Conservation (phyloP, 139 green algal genomes). For the Volvox africanus region DNA sequence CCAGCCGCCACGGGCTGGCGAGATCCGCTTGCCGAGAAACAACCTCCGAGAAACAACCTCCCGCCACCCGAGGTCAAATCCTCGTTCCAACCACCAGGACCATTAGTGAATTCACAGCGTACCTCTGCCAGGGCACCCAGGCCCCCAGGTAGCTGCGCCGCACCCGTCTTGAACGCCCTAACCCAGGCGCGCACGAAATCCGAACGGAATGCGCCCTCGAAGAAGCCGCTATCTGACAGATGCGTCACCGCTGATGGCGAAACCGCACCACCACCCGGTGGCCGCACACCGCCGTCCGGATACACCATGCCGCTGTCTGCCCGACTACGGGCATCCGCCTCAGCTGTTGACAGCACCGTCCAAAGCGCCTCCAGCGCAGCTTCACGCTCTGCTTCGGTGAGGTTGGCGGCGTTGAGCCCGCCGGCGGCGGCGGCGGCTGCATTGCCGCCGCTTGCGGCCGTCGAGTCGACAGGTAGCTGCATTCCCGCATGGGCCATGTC, state of each 20-base stretch:
- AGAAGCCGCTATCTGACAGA: constrained; percentile 43
- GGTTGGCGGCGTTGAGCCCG: background rate
- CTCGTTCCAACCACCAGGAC: too few species aligned
- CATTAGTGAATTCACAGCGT: background rate
- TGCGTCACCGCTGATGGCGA: constrained; percentile 1
- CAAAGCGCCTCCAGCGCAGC: background rate
- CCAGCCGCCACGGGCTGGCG: too few species aligned
- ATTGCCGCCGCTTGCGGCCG: background rate
- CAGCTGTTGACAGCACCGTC: constrained; percentile 1
- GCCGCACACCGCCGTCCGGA: background rate
- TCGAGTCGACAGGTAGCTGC: constrained; percentile 8
- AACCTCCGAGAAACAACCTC: too few species aligned
- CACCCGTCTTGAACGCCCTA: constrained; percentile 50
- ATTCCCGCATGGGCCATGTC: constrained; percentile 33
- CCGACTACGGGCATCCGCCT: constrained; percentile 1
- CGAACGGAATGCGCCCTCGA: constrained; percentile 36
- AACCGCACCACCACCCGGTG: background rate
- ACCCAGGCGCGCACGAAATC: constrained; percentile 51
- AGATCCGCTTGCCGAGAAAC: too few species aligned
- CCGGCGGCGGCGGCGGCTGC: background rate
- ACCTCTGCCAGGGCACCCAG: constrained; percentile 24
- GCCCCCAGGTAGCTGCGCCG: constrained; percentile 35
- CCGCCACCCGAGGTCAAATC: too few species aligned
- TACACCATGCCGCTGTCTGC: background rate
- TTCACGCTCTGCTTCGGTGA: background rate